phyloP scores from a whole-genome alignment of 352 stramenopile species.

The Phytophthora pinifolia region DNA sequence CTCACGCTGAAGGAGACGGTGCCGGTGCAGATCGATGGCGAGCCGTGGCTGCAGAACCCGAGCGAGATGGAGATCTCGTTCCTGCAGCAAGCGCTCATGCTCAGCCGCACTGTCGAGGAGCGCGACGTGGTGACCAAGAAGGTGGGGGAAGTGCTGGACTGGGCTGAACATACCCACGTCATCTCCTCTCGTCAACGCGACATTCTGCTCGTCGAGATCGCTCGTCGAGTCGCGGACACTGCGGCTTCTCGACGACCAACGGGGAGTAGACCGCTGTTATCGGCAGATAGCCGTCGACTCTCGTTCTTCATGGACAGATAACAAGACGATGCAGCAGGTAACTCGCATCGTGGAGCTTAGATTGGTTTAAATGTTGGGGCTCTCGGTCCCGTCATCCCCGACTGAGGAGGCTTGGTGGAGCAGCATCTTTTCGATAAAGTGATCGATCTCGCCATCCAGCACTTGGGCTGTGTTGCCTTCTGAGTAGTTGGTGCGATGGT shows the following conservation, averaged over 20 bases:
- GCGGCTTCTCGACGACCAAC: slow-evolving; percentile 18
- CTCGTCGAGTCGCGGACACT: slow-evolving; percentile 57
- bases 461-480: slow-evolving; percentile 86
- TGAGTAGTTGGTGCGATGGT: slow-evolving; percentile 92
- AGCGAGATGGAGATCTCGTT: slow-evolving; percentile 84
- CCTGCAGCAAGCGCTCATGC: slow-evolving; percentile 85
- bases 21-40: slow-evolving; percentile 93
- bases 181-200: slow-evolving; percentile 74
- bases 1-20: slow-evolving; percentile 64
- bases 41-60: slow-evolving; percentile 91
- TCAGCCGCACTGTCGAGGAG: slow-evolving; percentile 74
- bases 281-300: slow-evolving; percentile 20
- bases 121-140: slow-evolving; percentile 78
- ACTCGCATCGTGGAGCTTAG: no score
- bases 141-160: slow-evolving; percentile 83
- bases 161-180: slow-evolving; percentile 72
- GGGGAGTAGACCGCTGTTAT: slow-evolving; percentile 19
- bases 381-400: background rate
- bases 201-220: slow-evolving; percentile 71
- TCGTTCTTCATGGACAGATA: slow-evolving; percentile 38
- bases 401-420: slow-evolving; percentile 32
- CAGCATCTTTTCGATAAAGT: slow-evolving; percentile 80
- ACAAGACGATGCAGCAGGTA: slow-evolving; percentile 4
- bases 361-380: slow-evolving; percentile 12
- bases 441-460: slow-evolving; percentile 89